Base-by-base conservation (phyloP, 768 basidiomycete species). In the Lentinula guzmanii region DNA sequence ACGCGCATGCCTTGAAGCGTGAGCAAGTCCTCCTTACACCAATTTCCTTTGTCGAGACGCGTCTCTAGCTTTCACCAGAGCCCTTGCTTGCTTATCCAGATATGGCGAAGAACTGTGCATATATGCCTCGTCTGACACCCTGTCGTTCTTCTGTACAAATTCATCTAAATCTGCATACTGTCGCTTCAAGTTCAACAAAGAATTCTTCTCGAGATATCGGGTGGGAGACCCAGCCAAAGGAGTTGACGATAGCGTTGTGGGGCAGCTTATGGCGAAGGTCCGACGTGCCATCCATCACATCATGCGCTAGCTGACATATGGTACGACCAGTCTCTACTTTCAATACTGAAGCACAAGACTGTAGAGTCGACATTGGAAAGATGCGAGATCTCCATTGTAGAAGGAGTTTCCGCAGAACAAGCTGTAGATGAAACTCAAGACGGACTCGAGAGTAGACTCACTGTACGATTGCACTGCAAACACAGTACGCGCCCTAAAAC, bases 91-190 rank as follows among this genome's bases (percentile, higher is more conserved):
- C 72, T 76, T 93, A 48, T 86, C 91, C 41, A 86, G 82, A 74
- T 93, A 91, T 69, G 90, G 92, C 54, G 92, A 94, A 62, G 90
- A 94, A 63, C 74, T 94, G 46, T 79, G 82, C 41, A 79, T 94
- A 45, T 80, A 85, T 61, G 90, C 88, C 7, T 82, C 83, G 8
- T 69, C 78, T 0, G 85, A 87, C 39, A 72, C 75, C 37, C 69
- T 94, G 35, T 79, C 85, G 5, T 70, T 94, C 31, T 90, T 89
- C 57, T 76, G 86, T 2, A 91, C 89, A 24, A 94, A 93, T 72
- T 85, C 87, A 3, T 86, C 91, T 4, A 83, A 87, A 68, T 89
- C 92, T 42, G 91, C 92, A 10, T 93, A 90, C 68, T 89, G 86
- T 71, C 83, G 89, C 13, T 88, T 93, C 76, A 86, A 82, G 69